These are phyloP conservation scores for Rosa rugosa DNA, from an alignment of 306 rosid species.

Conservation along the genomic window DNA sequence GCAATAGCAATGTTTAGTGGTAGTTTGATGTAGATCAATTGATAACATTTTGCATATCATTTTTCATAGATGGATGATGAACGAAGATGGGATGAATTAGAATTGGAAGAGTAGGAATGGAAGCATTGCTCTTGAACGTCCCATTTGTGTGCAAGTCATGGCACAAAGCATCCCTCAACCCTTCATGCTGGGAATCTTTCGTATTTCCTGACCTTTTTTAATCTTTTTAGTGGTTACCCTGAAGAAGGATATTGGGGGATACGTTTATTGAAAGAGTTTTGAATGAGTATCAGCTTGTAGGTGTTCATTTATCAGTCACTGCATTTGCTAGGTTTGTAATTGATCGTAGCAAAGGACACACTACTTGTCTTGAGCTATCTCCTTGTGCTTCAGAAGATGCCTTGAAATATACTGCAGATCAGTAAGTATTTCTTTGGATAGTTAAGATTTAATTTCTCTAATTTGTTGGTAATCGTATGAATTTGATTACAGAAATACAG, in stretches of 20 bases:
- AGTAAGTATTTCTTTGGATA: background rate
- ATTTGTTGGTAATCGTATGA: too few relatives aligned
- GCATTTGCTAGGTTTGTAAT: background rate
- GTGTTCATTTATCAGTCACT: background rate
- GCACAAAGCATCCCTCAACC: background rate
- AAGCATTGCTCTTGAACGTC: background rate
- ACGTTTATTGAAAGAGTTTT: background rate
- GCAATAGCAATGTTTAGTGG: background rate
- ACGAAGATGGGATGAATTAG: background rate
- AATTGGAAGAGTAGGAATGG: background rate
- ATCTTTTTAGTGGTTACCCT: background rate
- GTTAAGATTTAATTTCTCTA: too few relatives aligned
- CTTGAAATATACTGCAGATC: background rate
- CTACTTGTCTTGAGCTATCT: background rate
- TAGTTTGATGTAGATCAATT: too few relatives aligned
- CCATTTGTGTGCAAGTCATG: background rate
- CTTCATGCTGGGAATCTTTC: background rate
- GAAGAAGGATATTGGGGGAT: background rate
- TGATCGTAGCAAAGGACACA: background rate
- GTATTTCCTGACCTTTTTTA: background rate
- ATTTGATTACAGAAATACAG: too few relatives aligned
- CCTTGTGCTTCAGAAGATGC: background rate
- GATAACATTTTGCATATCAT: background rate
- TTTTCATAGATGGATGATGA: background rate
- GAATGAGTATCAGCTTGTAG: background rate